Evolutionary conservation across 1,284 basidiomycete genomes (phyloP).

Genomic region (Apiotrichum porosum): DNA sequence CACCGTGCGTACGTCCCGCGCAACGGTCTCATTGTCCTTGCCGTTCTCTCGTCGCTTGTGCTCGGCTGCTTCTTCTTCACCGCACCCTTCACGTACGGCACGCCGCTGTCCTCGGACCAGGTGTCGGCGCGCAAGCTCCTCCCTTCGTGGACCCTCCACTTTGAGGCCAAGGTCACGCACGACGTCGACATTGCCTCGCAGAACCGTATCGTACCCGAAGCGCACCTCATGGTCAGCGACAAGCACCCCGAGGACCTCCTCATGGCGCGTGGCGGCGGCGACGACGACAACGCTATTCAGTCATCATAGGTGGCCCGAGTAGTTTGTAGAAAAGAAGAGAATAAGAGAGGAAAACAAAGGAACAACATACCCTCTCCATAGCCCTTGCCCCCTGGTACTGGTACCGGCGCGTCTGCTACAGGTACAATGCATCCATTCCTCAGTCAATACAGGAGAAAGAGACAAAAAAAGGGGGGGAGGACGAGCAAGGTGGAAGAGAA

Average conservation of each 20-base stretch:
- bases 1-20: conserved; percentile 67
- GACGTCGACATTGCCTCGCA: too few relatives aligned
- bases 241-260: background rate
- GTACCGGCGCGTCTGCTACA: too few relatives aligned
- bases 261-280: background rate
- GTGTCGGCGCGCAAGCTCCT: conserved; percentile 46
- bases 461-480: too few relatives aligned
- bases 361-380: too few relatives aligned
- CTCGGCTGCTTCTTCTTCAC: conserved; percentile 69
- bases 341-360: too few relatives aligned
- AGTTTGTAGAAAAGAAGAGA: too few relatives aligned
- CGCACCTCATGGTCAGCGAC: background rate
- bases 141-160: conserved; percentile 45
- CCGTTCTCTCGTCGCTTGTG: conserved; percentile 57
- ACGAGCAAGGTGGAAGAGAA: too few relatives aligned
- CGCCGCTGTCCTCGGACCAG: conserved; percentile 79
- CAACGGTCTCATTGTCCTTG: conserved; percentile 50
- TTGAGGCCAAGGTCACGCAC: conserved; percentile 36
- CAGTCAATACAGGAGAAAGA: too few relatives aligned
- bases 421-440: too few relatives aligned
- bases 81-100: conserved; percentile 83
- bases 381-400: too few relatives aligned
- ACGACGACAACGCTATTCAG: background rate
- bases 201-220: too few relatives aligned
- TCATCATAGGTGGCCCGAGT: too few relatives aligned